These are phyloP conservation scores for Leccinum barrowsii DNA, from an alignment of 768 basidiomycete species.

Conservation along the genomic window DNA sequence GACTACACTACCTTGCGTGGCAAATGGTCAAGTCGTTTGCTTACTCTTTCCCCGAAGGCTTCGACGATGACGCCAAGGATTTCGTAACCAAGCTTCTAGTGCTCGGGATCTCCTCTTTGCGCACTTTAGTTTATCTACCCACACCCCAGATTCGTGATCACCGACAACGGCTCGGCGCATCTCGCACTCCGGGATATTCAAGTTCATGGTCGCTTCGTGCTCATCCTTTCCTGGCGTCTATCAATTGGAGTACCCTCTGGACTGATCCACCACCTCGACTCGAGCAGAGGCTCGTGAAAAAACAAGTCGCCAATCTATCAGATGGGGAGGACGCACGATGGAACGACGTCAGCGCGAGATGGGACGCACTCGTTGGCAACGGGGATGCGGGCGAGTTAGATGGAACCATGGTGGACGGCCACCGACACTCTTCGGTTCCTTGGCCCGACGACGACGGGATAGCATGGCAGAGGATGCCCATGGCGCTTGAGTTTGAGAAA, in stretches of 20 bases:
- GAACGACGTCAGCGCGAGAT: slow-evolving; percentile 52
- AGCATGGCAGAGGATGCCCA: slow-evolving; percentile 50
- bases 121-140: neutral
- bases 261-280: slow-evolving; percentile 54
- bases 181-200: slow-evolving; percentile 27
- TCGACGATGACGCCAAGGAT: slow-evolving; percentile 78
- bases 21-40: slow-evolving; percentile 89
- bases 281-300: slow-evolving; percentile 56
- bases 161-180: slow-evolving; percentile 54
- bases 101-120: neutral
- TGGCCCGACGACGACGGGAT: slow-evolving; percentile 37
- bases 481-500: slow-evolving; percentile 28
- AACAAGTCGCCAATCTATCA: slow-evolving; percentile 17
- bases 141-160: slow-evolving; percentile 52
- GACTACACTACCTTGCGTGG: slow-evolving; percentile 82
- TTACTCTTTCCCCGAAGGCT: slow-evolving; percentile 82
- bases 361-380: slow-evolving; percentile 44
- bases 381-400: slow-evolving; percentile 22
- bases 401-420: slow-evolving; percentile 2
- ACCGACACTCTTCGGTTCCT: neutral
- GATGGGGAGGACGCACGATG: slow-evolving; percentile 36
- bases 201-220: slow-evolving; percentile 44
- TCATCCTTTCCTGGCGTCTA: slow-evolving; percentile 58
- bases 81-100: slow-evolving; percentile 78
- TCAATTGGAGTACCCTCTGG: slow-evolving; percentile 68